These are phyloP conservation scores for Ostreobium quekettii DNA, from an alignment of 139 green algal genomes.

Conservation along the genomic window DNA sequence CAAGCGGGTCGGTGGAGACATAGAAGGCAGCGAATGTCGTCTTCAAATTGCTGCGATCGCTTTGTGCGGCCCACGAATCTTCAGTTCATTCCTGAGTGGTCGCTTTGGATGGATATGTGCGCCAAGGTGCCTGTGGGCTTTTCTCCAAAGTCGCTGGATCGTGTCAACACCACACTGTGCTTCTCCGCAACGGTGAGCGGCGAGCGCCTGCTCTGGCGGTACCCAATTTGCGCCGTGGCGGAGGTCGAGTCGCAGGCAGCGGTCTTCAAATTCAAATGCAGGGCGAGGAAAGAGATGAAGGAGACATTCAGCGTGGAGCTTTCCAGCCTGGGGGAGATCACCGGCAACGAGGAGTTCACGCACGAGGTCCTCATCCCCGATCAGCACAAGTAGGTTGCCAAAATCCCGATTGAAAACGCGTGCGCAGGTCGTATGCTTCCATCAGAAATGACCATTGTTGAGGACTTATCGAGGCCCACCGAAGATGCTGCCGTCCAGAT, in stretches of 20 bases:
- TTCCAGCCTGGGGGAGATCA: constrained; percentile 20
- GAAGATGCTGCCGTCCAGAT: no score
- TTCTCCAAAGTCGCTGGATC: neutral
- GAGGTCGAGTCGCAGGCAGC: constrained; percentile 15
- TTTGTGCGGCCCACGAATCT: no score
- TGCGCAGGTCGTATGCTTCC: no score
- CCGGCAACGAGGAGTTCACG: constrained; percentile 32
- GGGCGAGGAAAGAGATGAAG: constrained; percentile 22
- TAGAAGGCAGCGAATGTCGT: no score
- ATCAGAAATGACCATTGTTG: constrained; percentile 20
- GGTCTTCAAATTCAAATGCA: constrained; percentile 22
- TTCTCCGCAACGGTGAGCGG: neutral
- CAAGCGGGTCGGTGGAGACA: no score
- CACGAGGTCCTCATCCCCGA: constrained; percentile 35
- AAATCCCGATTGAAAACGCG: no score
- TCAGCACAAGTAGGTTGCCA: constrained; percentile 15
- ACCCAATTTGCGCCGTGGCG: constrained; percentile 20
- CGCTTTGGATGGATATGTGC: no score
- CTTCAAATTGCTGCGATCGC: no score
- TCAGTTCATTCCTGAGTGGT: no score
- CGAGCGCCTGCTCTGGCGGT: constrained; percentile 25
- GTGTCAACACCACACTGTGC: neutral
- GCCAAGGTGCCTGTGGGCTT: neutral
- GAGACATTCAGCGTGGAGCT: constrained; percentile 38
- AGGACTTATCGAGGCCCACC: constrained; percentile 15